These are phyloP conservation scores for Avicennia marina DNA, from an alignment of 257 asterid species.

Conservation along the genomic window DNA sequence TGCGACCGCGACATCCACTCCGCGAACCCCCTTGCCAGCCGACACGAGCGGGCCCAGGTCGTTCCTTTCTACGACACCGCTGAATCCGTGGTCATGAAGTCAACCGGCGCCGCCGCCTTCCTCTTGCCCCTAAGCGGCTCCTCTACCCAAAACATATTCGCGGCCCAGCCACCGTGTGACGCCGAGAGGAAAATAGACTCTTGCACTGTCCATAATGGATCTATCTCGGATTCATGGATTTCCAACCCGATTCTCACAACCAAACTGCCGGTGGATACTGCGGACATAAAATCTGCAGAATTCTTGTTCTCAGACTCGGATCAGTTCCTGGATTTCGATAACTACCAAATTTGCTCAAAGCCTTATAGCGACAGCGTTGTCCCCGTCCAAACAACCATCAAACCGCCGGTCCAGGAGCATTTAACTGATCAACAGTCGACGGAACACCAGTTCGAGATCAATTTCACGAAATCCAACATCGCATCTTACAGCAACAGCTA, in stretches of 20 bases:
- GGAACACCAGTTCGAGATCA: conserved; percentile 36
- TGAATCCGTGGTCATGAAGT: conserved; percentile 35
- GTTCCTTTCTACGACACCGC: conserved; percentile 57
- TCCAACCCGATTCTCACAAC: conserved; percentile 18
- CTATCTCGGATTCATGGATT: conserved; percentile 28
- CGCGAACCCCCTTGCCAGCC: conserved; percentile 61
- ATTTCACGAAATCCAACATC: conserved; percentile 33
- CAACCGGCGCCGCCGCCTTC: conserved; percentile 22
- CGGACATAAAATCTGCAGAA: conserved; percentile 42
- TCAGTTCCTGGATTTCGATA: conserved; percentile 33
- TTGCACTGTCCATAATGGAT: conserved; percentile 9
- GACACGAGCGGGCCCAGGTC: conserved; percentile 63
- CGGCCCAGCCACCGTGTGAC: too few species aligned
- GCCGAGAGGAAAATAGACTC: conserved; percentile 7
- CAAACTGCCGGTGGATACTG: conserved; percentile 23
- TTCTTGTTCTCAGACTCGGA: conserved; percentile 37
- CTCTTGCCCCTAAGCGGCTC: neutral
- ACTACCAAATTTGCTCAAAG: conserved; percentile 23
- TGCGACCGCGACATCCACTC: conserved; percentile 79
- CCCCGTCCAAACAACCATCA: conserved; percentile 31
- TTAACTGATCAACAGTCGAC: conserved; percentile 22
- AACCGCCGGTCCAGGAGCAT: conserved; percentile 21
- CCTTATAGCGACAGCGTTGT: conserved; percentile 36
- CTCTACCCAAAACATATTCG: too few species aligned
- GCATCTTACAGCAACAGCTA: conserved; percentile 32